Percentiles rank a stretch among this genome's conserved stretches.
phyloP scores from a whole-genome alignment of 768 basidiomycete species.

The Suillus clintonianus region DNA sequence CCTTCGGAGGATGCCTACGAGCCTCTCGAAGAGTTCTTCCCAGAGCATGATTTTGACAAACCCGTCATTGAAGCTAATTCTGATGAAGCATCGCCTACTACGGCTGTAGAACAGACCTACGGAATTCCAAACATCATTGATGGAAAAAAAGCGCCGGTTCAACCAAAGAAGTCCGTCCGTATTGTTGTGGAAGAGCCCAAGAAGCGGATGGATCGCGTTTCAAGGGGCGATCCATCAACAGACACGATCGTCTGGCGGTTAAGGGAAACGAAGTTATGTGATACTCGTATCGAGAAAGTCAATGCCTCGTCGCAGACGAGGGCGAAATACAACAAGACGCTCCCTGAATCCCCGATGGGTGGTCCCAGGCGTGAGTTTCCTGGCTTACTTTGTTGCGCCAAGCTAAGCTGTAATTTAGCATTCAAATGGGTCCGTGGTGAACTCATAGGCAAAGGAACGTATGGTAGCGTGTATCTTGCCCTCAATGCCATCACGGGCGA shows the following conservation, averaged over 20 bases:
- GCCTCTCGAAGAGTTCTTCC: conserved; percentile 92
- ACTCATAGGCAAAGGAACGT: conserved; percentile 95
- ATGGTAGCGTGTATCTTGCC: conserved; percentile 94
- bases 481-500: conserved; percentile 95
- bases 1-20: conserved; percentile 92
- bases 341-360: conserved; percentile 64
- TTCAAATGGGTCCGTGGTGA: conserved; percentile 99
- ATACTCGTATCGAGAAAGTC: conserved; percentile 88
- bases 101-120: conserved; percentile 48
- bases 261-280: conserved; percentile 94
- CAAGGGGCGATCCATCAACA: conserved; percentile 54
- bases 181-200: conserved; percentile 89
- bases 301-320: conserved; percentile 66
- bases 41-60: conserved; percentile 92
- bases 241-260: conserved; percentile 60
- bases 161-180: conserved; percentile 88
- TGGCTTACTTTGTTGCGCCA: conserved; percentile 1
- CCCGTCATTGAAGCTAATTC: conserved; percentile 88
- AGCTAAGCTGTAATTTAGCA: conserved; percentile 46
- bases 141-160: conserved; percentile 44
- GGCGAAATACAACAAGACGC: conserved; percentile 40
- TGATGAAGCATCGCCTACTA: conserved; percentile 75
- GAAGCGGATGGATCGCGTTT: conserved; percentile 69
- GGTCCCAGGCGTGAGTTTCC: conserved; percentile 64
- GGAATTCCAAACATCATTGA: conserved; percentile 35